These are phyloP conservation scores for Penicillium psychrosexuale DNA, from an alignment of 2,329 filamentous ascomycete genomes.

Conservation along the genomic window DNA sequence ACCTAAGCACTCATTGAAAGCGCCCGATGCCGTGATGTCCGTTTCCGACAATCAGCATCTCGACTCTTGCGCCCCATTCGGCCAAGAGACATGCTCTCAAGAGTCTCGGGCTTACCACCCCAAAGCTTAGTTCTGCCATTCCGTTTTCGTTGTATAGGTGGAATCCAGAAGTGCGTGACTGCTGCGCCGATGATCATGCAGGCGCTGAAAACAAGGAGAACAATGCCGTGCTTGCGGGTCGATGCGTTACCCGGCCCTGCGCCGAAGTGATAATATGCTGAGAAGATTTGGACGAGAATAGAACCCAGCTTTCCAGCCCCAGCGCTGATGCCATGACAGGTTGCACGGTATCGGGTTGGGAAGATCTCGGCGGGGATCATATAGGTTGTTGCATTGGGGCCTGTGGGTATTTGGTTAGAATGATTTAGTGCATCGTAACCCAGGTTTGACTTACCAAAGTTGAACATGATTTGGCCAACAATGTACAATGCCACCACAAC, in stretches of 20 bases:
- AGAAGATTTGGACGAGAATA: slow-evolving; percentile 42
- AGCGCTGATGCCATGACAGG: slow-evolving; percentile 55
- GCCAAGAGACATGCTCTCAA: slow-evolving; percentile 41
- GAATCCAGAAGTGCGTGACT: slow-evolving; percentile 43
- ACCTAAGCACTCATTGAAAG: slow-evolving; percentile 21
- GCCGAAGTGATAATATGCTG: slow-evolving; percentile 41
- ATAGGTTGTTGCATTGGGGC: slow-evolving; percentile 42
- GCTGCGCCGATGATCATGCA: slow-evolving; percentile 43
- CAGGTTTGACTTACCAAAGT: slow-evolving; percentile 39
- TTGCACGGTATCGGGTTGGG: slow-evolving; percentile 54
- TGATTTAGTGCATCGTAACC: background rate
- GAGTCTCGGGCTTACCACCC: slow-evolving; percentile 37
- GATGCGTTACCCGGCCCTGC: slow-evolving; percentile 29
- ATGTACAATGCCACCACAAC: slow-evolving; percentile 44
- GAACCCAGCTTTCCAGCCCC: slow-evolving; percentile 54
- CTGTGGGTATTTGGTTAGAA: slow-evolving; percentile 17
- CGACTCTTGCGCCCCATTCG: slow-evolving; percentile 37
- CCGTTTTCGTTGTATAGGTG: slow-evolving; percentile 33
- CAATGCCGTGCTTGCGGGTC: slow-evolving; percentile 40
- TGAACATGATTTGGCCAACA: slow-evolving; percentile 48
- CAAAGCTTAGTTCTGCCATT: slow-evolving; percentile 29
- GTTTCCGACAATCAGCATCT: slow-evolving; percentile 27
- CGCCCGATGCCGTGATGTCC: slow-evolving; percentile 15
- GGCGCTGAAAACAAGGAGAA: slow-evolving; percentile 42
- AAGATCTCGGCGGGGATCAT: slow-evolving; percentile 57